These are phyloP conservation scores for Canavalia ensiformis DNA, from an alignment of 306 rosid species.

Conservation along the genomic window DNA sequence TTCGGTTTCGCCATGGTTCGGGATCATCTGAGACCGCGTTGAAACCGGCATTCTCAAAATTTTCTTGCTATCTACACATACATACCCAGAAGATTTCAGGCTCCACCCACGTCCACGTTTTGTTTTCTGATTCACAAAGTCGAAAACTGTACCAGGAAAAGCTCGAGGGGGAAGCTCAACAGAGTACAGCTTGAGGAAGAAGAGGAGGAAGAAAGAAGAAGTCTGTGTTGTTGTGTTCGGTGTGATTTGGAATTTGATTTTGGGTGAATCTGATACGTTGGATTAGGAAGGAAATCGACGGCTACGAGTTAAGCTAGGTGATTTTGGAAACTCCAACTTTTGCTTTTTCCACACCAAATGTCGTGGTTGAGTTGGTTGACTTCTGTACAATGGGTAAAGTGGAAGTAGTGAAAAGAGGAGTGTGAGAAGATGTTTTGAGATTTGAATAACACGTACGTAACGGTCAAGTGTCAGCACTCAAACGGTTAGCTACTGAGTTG, in stretches of 20 bases:
- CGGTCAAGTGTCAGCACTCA: slow-evolving; percentile 71
- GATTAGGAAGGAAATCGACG: slow-evolving; percentile 49
- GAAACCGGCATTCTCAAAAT: slow-evolving; percentile 80
- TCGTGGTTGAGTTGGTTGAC: slow-evolving; percentile 7
- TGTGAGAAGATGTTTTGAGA: slow-evolving; percentile 21
- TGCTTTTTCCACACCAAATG: slow-evolving; percentile 27
- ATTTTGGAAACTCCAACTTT: slow-evolving; percentile 40
- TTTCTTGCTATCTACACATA: slow-evolving; percentile 32
- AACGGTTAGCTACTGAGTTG: slow-evolving; percentile 49
- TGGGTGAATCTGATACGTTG: slow-evolving; percentile 54
- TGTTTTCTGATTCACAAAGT: neutral
- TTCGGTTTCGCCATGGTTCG: slow-evolving; percentile 48
- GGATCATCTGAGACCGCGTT: slow-evolving; percentile 73
- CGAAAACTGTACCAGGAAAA: slow-evolving; percentile 23
- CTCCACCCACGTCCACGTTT: slow-evolving; percentile 43
- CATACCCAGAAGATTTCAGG: slow-evolving; percentile 55
- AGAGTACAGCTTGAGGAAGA: slow-evolving; percentile 36
- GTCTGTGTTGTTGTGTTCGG: neutral
- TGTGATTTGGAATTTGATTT: slow-evolving; percentile 46
- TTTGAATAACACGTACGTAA: slow-evolving; percentile 55
- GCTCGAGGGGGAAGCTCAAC: neutral
- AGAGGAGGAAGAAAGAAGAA: neutral
- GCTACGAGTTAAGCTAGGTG: slow-evolving; percentile 35
- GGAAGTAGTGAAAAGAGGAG: slow-evolving; percentile 51
- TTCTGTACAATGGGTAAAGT: neutral